Evolutionary conservation across 768 basidiomycete species (phyloP).

Genomic region (Pulveroboletus sp.): DNA sequence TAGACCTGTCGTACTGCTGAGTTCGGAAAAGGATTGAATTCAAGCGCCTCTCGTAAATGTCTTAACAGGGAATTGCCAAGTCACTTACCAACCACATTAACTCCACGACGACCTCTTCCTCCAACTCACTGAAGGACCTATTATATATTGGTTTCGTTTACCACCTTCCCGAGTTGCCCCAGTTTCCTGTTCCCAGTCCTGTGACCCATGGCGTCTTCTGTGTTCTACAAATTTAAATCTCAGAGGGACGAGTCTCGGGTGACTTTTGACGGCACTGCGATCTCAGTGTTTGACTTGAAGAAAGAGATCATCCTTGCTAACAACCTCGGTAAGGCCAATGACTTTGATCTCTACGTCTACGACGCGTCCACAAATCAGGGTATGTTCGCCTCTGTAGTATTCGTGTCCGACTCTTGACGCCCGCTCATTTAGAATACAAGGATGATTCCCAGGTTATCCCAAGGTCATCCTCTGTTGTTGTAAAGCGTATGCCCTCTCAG

Average conservation of each 20-base stretch:
- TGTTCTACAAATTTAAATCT: slow-evolving; percentile 97
- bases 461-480: slow-evolving; percentile 89
- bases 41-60: slow-evolving; percentile 19
- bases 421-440: slow-evolving; percentile 61
- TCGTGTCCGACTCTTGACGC: neutral
- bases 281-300: slow-evolving; percentile 98
- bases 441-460: slow-evolving; percentile 92
- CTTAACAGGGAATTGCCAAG: neutral
- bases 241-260: slow-evolving; percentile 92
- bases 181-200: slow-evolving; percentile 11
- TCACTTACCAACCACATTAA: slow-evolving; percentile 9
- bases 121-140: slow-evolving; percentile 16
- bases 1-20: slow-evolving; percentile 4
- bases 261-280: slow-evolving; percentile 97
- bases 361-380: slow-evolving; percentile 89
- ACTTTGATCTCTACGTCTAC: slow-evolving; percentile 90
- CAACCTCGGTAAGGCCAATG: slow-evolving; percentile 92
- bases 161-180: slow-evolving; percentile 5
- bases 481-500: slow-evolving; percentile 81
- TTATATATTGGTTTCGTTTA: slow-evolving; percentile 19
- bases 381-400: slow-evolving; percentile 29
- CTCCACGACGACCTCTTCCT: slow-evolving; percentile 8
- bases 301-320: slow-evolving; percentile 97
- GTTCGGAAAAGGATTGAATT: slow-evolving; percentile 9
- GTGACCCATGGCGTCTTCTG: slow-evolving; percentile 75